A percentile compares a stretch with the other conserved stretches of the same genome.
These are phyloP conservation scores for Globisporangium takayamanum DNA, from an alignment of 352 stramenopile genomes.

Conservation along the genomic window DNA sequence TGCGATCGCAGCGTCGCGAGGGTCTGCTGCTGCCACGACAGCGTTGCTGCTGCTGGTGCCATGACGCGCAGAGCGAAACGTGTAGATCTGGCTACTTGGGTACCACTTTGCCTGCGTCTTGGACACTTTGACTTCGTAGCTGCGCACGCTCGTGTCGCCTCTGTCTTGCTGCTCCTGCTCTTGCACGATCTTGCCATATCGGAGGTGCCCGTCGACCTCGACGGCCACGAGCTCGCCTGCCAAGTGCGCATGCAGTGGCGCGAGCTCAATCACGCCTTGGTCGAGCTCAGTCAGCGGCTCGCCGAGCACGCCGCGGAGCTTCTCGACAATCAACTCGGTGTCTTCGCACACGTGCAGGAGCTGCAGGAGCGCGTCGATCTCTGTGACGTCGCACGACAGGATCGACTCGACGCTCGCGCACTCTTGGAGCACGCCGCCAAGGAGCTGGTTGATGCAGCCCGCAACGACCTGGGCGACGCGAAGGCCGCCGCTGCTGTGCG, in stretches of 20 bases:
- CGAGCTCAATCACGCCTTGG: conserved; percentile 37
- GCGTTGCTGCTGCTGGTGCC: neutral
- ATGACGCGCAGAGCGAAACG: conserved; percentile 53
- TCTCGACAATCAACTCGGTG: conserved; percentile 50
- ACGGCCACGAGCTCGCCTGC: conserved; percentile 65
- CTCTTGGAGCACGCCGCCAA: conserved; percentile 56
- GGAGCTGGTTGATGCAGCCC: conserved; percentile 59
- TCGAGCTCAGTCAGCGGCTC: conserved; percentile 48
- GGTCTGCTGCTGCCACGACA: neutral
- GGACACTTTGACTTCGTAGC: conserved; percentile 57
- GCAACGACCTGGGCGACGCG: conserved; percentile 54
- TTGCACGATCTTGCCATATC: conserved; percentile 59
- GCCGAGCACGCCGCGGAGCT: conserved; percentile 51
- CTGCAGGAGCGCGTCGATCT: conserved; percentile 42
- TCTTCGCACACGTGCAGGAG: conserved; percentile 69
- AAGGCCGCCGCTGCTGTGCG: conserved; percentile 19
- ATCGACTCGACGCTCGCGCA: conserved; percentile 60
- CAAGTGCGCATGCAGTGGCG: conserved; percentile 60
- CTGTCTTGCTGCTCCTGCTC: conserved; percentile 15
- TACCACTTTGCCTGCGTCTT: conserved; percentile 33
- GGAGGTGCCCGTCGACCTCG: conserved; percentile 34
- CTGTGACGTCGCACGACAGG: conserved; percentile 39
- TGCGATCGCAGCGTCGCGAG: neutral
- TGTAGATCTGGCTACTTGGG: conserved; percentile 57
- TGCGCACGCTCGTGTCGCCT: conserved; percentile 30